These are phyloP conservation scores for Oemleria cerasiformis DNA, from an alignment of 306 rosid genomes.

Conservation along the genomic window DNA sequence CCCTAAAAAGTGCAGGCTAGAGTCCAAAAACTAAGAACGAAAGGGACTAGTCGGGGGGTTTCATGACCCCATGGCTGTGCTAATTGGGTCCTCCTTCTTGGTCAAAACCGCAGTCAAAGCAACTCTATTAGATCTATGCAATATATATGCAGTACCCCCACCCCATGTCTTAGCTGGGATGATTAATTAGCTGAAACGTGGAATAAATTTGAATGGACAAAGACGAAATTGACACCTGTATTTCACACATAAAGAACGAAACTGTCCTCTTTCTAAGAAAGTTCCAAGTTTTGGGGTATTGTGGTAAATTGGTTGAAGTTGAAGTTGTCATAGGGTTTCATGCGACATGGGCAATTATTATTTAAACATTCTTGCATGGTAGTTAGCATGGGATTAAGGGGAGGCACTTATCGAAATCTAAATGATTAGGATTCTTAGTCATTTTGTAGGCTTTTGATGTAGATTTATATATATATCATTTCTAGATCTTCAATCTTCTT, in stretches of 20 bases:
- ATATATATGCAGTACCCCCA: conserved; percentile 1
- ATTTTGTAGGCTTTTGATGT: conserved; percentile 30
- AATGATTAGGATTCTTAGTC: conserved; percentile 31
- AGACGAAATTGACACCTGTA: conserved; percentile 22
- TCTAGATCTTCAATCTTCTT: conserved; percentile 6
- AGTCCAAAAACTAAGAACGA: conserved; percentile 35
- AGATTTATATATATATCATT: conserved; percentile 21
- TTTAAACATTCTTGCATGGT: conserved; percentile 11
- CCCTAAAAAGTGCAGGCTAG: conserved; percentile 34
- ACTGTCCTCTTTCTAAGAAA: conserved; percentile 10
- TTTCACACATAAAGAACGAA: conserved; percentile 9
- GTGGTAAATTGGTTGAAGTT: conserved; percentile 9
- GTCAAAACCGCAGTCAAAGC: conserved; percentile 32
- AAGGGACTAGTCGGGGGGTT: conserved; percentile 28
- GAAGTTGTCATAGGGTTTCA: background rate
- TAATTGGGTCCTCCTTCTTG: conserved; percentile 11
- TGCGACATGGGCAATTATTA: background rate
- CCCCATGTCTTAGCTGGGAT: conserved; percentile 19
- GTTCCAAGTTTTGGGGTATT: background rate
- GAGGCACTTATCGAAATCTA: conserved; percentile 12
- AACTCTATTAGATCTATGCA: conserved; percentile 13
- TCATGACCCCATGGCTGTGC: conserved; percentile 12
- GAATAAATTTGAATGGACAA: background rate
- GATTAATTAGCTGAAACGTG: conserved; percentile 7
- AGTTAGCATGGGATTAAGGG: conserved; percentile 17